Base-by-base conservation (phyloP, 2,329 filamentous ascomycete species). In the Fusarium sp. region DNA sequence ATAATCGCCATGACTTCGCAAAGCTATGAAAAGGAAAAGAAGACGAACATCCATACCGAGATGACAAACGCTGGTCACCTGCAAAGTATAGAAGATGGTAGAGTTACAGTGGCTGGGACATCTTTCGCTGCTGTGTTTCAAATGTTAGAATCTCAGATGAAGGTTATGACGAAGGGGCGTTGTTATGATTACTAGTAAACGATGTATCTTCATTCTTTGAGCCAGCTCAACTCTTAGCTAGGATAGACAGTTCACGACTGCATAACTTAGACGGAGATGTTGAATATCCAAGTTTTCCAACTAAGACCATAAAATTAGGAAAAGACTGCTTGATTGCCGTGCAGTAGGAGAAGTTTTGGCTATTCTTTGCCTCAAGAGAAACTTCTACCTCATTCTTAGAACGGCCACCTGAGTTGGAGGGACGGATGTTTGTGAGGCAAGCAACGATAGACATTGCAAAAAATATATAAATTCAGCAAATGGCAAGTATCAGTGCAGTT, bases 1-100 rank as follows among this genome's bases (percentile, higher is more conserved):
- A 54, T 39, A 32, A 4, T 14, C 48, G 57, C 2, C 6, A 39
- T 4, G 6, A 20, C 22, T 70, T 70, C 7, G 45, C 73, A 22
- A 22, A 17, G 4, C 48, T 61, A 8, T 71, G 48, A 61, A 8
- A 11, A 36, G 67, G 50, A n/a, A 53, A 35, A 20, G 39, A 63
- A 26, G 15, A 8, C 4, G 18, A 73, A 42, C 68, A 53, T 4
- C 70, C 56, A 0, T 73, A 65, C 4, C 66, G 45, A 50, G 30
- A 63, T 20, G 63, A 71, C 17, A 22, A 47, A n/a, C 60, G 24
- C 6, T 73, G 70, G 67, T 54, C 70, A 3, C 55, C 51, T 3
- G 50, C 36, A 53, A 14, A 13, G 32, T n/a, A 22, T 15, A 22
- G 22, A 8, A 53, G 48, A 44, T 11, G 36, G 10, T 50, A 63